Evolutionary conservation across 2,329 filamentous ascomycete species (phyloP), one percentile per base, ranked within the genome.

Genomic region (Anthostomella pinea): DNA sequence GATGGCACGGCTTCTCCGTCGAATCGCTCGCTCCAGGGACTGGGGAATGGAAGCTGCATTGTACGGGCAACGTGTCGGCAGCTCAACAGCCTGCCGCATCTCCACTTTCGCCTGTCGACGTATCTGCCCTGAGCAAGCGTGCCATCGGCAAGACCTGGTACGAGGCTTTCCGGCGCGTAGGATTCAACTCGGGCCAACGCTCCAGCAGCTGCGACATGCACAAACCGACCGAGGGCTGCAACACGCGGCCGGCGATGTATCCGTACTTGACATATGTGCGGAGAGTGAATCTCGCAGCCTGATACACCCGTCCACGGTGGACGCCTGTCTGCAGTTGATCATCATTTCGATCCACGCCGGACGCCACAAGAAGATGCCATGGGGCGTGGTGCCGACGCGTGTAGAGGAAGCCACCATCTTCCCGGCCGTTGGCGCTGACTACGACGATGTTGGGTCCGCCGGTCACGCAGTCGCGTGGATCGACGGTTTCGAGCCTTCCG

Each of bases 251-350:
- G 16, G 35, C 4, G 34, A 46, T 8, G 38, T 46, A 8, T 33
- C 19, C 5, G 15, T 46, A 17, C 34, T 36, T 16, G 38, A 51
- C n/a, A n/a, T n/a, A 33, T 31, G 41, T 20, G 43, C 46, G 31
- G 26, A 39, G 5, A 56, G 52, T 13, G 67, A 72, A 45, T 65
- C 63, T 2, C 56, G 61, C 0, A 57, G 67, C 24, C 42, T 57
- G 8, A 40, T 70, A 13, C 67, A 70, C 39, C 67, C 68, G 0
- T 50, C 62, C 1, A 52, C 54, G 10, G 53, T 70, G 10, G 67
- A 71, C 41, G 51, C 52, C n/a, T 44, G 40, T 13, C 41, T 67
- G 4, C 64, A 66, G 27, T 51, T 64, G 6, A 41, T 49, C 8
- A 60, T 60, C 24, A 52, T 48, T 2, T 50, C 58, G n/a, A 52